Evolutionary conservation across 2,329 filamentous ascomycete species (phyloP).

Genomic region (Colletotrichum gigasporum): DNA sequence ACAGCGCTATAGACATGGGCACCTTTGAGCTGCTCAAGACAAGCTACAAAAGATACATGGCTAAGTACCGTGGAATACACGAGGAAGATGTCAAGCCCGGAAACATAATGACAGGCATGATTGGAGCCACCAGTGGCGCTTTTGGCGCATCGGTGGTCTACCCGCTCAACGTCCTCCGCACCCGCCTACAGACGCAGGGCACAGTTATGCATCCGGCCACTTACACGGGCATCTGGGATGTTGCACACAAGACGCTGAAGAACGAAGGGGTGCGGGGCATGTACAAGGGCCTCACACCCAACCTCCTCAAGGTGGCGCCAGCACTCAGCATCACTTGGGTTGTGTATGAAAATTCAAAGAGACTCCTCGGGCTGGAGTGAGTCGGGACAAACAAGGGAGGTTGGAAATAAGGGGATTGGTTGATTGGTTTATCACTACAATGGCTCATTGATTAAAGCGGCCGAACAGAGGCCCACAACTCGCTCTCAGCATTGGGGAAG

Average conservation of each 20-base stretch:
- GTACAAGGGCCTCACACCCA: conserved; percentile 95
- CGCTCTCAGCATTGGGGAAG: background rate
- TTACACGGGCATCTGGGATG: conserved; percentile 91
- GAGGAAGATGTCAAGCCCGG: conserved; percentile 86
- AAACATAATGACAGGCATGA: conserved; percentile 85
- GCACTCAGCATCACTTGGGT: conserved; percentile 96
- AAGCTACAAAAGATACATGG: conserved; percentile 74
- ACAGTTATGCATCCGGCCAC: conserved; percentile 90
- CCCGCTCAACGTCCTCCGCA: conserved; percentile 91
- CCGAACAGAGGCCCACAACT: background rate
- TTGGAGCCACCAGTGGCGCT: conserved; percentile 91
- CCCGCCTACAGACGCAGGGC: conserved; percentile 91
- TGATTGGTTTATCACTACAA: too few relatives aligned
- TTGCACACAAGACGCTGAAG: conserved; percentile 82
- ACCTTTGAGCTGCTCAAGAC: conserved; percentile 95
- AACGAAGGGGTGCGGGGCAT: conserved; percentile 86
- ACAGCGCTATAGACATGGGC: conserved; percentile 94
- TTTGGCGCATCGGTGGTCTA: conserved; percentile 95
- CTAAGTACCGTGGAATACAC: conserved; percentile 73
- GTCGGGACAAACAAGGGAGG: background rate
- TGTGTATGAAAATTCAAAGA: conserved; percentile 91
- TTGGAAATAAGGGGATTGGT: conserved; percentile 1
- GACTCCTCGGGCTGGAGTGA: conserved; percentile 66
- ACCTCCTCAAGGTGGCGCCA: conserved; percentile 94
- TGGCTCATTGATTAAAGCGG: background rate